A percentile compares a stretch with the other conserved stretches of the same genome.
These are phyloP conservation scores for Erigeron canadensis DNA, from an alignment of 129 eudicot genomes.

Conservation along the genomic window DNA sequence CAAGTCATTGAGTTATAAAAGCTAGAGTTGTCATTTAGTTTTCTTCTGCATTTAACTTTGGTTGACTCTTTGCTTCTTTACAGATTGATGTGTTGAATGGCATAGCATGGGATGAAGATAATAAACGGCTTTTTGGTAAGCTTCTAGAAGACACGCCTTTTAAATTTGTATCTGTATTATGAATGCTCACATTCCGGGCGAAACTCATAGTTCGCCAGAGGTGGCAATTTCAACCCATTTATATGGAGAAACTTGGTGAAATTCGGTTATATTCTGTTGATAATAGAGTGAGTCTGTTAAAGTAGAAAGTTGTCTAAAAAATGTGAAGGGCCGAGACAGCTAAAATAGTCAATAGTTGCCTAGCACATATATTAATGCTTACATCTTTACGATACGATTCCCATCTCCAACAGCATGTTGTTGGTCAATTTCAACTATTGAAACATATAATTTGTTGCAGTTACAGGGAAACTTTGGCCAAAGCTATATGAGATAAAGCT, in stretches of 20 bases:
- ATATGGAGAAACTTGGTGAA: neutral
- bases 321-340: too few species aligned
- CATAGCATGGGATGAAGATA: constrained; percentile 87
- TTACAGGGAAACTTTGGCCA: constrained; percentile 97
- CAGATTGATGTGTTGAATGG: constrained; percentile 95
- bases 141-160: neutral
- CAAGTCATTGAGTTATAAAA: constrained; percentile 9
- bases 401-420: neutral
- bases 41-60: constrained; percentile 5
- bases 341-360: too few species aligned
- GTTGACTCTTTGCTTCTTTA: constrained; percentile 15
- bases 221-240: neutral
- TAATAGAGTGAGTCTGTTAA: too few species aligned
- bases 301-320: too few species aligned
- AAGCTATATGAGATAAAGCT: constrained; percentile 86
- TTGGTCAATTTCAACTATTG: neutral
- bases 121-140: constrained; percentile 75
- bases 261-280: too few species aligned
- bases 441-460: constrained; percentile 42
- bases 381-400: neutral
- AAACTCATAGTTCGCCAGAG: too few species aligned
- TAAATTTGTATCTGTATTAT: neutral
- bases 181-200: too few species aligned
- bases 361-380: too few species aligned
- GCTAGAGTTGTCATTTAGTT: neutral